phyloP scores from a whole-genome alignment of 352 stramenopile genomes.

The Phytophthora agathidicida region DNA sequence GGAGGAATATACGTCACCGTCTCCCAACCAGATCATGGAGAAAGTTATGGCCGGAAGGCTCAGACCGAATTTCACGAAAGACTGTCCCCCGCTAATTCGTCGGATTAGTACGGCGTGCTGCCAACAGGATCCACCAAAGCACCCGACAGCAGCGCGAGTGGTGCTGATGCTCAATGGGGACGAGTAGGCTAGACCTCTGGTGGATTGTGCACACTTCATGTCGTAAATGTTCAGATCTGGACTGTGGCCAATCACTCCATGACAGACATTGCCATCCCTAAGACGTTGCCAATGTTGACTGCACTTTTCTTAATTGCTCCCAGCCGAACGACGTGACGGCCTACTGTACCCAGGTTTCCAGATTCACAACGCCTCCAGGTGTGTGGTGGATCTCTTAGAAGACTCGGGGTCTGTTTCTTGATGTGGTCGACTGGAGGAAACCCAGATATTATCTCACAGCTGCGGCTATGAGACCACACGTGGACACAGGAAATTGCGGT shows the following conservation, averaged over 20 bases:
- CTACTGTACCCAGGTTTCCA: constrained; percentile 29
- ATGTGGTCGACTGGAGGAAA: constrained; percentile 37
- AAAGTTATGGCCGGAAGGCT: too few relatives aligned
- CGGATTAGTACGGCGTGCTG: too few relatives aligned
- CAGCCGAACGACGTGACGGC: constrained; percentile 24
- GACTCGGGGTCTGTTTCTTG: constrained; percentile 10
- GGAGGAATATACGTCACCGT: too few relatives aligned
- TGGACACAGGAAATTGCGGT: constrained; percentile 28
- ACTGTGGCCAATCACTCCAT: constrained; percentile 27
- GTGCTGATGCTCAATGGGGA: too few relatives aligned
- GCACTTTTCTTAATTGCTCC: constrained; percentile 30
- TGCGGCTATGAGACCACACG: constrained; percentile 26
- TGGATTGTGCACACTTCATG: too few relatives aligned
- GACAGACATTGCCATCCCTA: constrained; percentile 30
- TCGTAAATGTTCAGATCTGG: constrained; percentile 25
- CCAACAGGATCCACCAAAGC: too few relatives aligned
- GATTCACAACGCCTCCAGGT: constrained; percentile 41
- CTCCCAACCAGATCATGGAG: too few relatives aligned
- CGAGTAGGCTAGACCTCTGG: too few relatives aligned
- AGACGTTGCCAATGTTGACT: constrained; percentile 24
- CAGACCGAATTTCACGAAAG: too few relatives aligned
- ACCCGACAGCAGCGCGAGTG: too few relatives aligned
- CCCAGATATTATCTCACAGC: constrained; percentile 7
- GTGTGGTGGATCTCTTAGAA: constrained; percentile 33
- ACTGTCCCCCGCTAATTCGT: too few relatives aligned